Evolutionary conservation across 495 filamentous ascomycete genomes (phyloP).

Genomic region (Acidiella bohemica): DNA sequence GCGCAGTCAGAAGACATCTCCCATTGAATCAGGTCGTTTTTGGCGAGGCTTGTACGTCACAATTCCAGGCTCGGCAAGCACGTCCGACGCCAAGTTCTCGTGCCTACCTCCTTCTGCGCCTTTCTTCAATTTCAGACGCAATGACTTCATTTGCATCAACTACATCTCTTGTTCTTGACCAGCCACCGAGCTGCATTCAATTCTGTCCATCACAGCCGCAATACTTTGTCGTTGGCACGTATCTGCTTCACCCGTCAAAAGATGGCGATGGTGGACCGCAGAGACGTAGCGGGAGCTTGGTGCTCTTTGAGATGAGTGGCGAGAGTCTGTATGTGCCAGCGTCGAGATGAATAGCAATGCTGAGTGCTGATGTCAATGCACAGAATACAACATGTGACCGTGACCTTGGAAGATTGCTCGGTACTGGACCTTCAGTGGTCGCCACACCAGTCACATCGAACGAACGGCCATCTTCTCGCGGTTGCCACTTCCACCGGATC

Average conservation of each 20-base stretch:
- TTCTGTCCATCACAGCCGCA: conserved; percentile 54
- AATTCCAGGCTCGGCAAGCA: no score
- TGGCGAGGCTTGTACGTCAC: no score
- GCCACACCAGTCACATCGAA: conserved; percentile 27
- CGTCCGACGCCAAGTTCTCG: no score
- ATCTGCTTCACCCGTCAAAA: conserved; percentile 45
- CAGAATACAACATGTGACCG: conserved; percentile 26
- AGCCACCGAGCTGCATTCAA: conserved; percentile 74
- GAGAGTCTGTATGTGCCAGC: conserved; percentile 14
- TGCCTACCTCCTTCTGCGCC: no score
- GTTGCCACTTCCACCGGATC: conserved; percentile 61
- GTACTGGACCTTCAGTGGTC: conserved; percentile 81
- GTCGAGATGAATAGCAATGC: conserved; percentile 11
- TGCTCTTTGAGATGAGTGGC: conserved; percentile 39
- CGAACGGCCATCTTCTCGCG: conserved; percentile 33
- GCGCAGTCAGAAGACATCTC: no score
- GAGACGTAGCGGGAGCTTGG: conserved; percentile 56
- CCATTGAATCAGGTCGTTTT: no score
- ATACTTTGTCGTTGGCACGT: conserved; percentile 75
- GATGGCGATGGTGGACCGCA: conserved; percentile 29
- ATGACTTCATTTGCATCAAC: no score
- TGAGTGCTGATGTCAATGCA: conserved; percentile 16
- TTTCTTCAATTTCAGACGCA: no score
- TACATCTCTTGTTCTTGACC: conserved; percentile 37
- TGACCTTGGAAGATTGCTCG: conserved; percentile 46